These are phyloP conservation scores for Paracoccidioides brasiliensis DNA, from an alignment of 2,329 filamentous ascomycete genomes.

Conservation along the genomic window DNA sequence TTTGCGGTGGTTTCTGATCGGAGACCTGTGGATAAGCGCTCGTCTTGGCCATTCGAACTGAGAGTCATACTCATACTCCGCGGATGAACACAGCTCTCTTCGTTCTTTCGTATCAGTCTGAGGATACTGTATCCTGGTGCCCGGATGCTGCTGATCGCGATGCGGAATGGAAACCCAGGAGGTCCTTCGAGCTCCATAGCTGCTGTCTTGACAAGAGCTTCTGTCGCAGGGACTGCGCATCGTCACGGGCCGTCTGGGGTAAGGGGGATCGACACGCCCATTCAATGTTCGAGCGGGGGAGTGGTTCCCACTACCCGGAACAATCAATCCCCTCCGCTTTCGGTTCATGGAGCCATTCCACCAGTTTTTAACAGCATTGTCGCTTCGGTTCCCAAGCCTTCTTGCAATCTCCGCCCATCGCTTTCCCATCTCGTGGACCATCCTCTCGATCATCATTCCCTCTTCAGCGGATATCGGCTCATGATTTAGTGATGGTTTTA, in stretches of 20 bases:
- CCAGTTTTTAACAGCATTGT: conserved; percentile 97
- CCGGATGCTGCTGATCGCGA: conserved; percentile 5
- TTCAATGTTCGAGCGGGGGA: conserved; percentile 20
- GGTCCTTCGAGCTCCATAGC: conserved; percentile 8
- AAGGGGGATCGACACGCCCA: conserved; percentile 29
- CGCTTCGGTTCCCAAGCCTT: conserved; percentile 67
- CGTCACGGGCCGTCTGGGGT: conserved; percentile 20
- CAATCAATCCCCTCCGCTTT: conserved; percentile 40
- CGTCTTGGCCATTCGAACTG: not conserved
- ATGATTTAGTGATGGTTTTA: conserved; percentile 64
- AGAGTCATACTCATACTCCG: not conserved
- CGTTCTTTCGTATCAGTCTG: conserved; percentile 12
- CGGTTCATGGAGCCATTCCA: conserved; percentile 92
- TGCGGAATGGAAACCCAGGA: conserved; percentile 5
- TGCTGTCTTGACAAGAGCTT: conserved; percentile 12
- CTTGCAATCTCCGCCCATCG: conserved; percentile 89
- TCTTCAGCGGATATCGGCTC: conserved; percentile 60
- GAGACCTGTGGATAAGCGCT: not conserved
- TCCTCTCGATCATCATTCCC: conserved; percentile 57
- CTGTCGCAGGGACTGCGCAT: conserved; percentile 6
- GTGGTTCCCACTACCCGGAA: conserved; percentile 25
- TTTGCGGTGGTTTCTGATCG: conserved; percentile 16
- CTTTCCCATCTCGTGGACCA: conserved; percentile 68
- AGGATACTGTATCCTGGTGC: conserved; percentile 7
- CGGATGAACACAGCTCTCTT: conserved; percentile 15